phyloP scores from a whole-genome alignment of 768 basidiomycete genomes.

The Phaeotremella skinneri region DNA sequence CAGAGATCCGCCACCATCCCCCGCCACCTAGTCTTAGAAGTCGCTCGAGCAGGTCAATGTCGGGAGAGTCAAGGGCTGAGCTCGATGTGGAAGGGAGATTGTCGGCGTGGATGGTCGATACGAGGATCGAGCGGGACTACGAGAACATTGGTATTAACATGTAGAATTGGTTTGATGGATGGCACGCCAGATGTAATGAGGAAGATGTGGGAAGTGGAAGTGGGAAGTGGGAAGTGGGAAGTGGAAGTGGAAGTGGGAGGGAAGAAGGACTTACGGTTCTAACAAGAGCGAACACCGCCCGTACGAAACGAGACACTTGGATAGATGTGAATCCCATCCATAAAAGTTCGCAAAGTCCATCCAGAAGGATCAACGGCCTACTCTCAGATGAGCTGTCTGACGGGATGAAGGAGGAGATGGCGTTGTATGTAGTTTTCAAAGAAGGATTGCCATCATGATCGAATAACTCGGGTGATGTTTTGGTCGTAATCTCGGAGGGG shows the following conservation, averaged over 20 bases:
- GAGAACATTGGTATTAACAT: not conserved
- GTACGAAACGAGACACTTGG: constrained; percentile 32
- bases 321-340: constrained; percentile 31
- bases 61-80: constrained; percentile 6
- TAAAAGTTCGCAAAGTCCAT: constrained; percentile 39
- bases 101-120: constrained; percentile 45
- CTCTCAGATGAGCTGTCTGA: not conserved
- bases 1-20: constrained; percentile 42
- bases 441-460: constrained; percentile 19
- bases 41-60: constrained; percentile 31
- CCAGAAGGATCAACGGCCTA: constrained; percentile 35
- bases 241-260: not conserved
- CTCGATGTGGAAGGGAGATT: constrained; percentile 24
- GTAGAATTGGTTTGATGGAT: not conserved
- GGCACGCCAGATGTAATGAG: not conserved
- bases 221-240: not conserved
- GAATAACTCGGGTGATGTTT: constrained; percentile 24
- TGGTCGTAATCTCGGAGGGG: not conserved
- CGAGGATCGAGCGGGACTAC: constrained; percentile 26
- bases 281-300: constrained; percentile 24
- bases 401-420: constrained; percentile 8
- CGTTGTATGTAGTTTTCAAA: constrained; percentile 27
- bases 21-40: constrained; percentile 33
- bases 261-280: constrained; percentile 23
- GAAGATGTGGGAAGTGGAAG: not conserved